Base-by-base conservation (phyloP, 2,329 filamentous ascomycete genomes). In the Colletotrichum tropicale region DNA sequence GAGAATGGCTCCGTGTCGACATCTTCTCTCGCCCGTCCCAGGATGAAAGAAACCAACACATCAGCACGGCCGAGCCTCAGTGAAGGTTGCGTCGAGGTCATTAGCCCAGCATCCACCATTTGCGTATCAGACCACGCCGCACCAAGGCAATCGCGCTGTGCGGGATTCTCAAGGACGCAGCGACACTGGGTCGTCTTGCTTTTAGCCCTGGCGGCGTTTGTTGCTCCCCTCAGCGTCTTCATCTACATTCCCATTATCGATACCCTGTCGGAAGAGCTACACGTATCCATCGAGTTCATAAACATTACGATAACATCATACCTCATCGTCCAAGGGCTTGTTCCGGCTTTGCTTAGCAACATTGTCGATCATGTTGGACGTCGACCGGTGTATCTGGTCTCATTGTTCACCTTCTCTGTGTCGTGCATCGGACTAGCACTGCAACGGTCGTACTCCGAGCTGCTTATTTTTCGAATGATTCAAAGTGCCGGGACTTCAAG, bases 261-360 rank as follows among this genome's bases (percentile, higher is more conserved):
- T 38, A 75, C 77, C 5, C 71, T 83, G 30, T 70, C 81, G 1
- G 58, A 71, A 18, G 77, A 78, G 38, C 76, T 81, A 18, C 36
- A 66, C 55, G 79, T 81, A 28, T 79, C 79, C 21, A 38, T 77
- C 8, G 76, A 79, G 36, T 73, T 81, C 55, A 72, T 86, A 65
- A 85, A 86, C 74, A 75, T 86, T 28, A 83, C 84, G 8, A 79
- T 86, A 61, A 86, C 85, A 8, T 82, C 83, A 1, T 86, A 86
- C 73, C 81, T 85, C 79, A 82, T 89, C 36, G 83, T 88, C 16
- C 87, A 88, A 79, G 87, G 84, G 8, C 78, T 89, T 10, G 83
- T 85, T 0, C 87, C 87, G 1, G 82, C 82, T 10, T 80, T 88
- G 32, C 82, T 85, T 21, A 87, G 85, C 9, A 83, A 82, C n/a